Conservation (phyloP, 495 filamentous ascomycete species). For the Neurospora hispaniola region DNA sequence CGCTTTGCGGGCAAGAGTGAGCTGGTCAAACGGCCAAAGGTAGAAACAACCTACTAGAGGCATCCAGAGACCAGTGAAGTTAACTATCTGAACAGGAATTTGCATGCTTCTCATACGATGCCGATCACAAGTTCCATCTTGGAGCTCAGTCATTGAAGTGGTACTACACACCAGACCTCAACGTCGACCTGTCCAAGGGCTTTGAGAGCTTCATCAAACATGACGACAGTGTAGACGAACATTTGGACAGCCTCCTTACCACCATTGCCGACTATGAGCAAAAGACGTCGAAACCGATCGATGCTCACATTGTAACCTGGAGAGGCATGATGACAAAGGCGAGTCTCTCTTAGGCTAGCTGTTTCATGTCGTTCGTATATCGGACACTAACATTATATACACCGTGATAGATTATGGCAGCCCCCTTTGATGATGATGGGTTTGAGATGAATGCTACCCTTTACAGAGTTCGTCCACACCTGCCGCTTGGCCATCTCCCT, state of each 20-base stretch:
- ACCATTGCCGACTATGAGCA: slow-evolving; percentile 65
- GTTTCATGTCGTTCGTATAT: neutral
- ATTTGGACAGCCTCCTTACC: slow-evolving; percentile 72
- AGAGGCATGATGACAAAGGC: slow-evolving; percentile 98
- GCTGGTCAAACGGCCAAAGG: slow-evolving; percentile 58
- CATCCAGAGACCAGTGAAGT: neutral
- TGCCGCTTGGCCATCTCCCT: neutral
- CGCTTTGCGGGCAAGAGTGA: slow-evolving; percentile 51
- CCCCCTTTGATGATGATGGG: slow-evolving; percentile 68
- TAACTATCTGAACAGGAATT: slow-evolving; percentile 51
- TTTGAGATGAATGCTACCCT: slow-evolving; percentile 94
- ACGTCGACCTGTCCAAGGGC: slow-evolving; percentile 62
- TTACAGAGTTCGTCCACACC: slow-evolving; percentile 59
- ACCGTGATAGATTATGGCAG: slow-evolving; percentile 86
- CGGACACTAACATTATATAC: slow-evolving; percentile 29
- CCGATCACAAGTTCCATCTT: slow-evolving; percentile 61
- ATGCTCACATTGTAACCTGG: slow-evolving; percentile 84
- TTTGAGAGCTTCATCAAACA: slow-evolving; percentile 77
- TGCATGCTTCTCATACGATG: slow-evolving; percentile 82
- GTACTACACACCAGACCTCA: slow-evolving; percentile 72
- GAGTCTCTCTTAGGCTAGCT: slow-evolving; percentile 1
- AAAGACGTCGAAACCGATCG: slow-evolving; percentile 50
- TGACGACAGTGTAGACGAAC: slow-evolving; percentile 73
- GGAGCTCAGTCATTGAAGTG: slow-evolving; percentile 72
- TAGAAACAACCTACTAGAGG: slow-evolving; percentile 14